Percentiles rank a stretch among this genome's conserved stretches.
phyloP scores from a whole-genome alignment of 208 protist species.

The Trypanosoma conorhini region DNA sequence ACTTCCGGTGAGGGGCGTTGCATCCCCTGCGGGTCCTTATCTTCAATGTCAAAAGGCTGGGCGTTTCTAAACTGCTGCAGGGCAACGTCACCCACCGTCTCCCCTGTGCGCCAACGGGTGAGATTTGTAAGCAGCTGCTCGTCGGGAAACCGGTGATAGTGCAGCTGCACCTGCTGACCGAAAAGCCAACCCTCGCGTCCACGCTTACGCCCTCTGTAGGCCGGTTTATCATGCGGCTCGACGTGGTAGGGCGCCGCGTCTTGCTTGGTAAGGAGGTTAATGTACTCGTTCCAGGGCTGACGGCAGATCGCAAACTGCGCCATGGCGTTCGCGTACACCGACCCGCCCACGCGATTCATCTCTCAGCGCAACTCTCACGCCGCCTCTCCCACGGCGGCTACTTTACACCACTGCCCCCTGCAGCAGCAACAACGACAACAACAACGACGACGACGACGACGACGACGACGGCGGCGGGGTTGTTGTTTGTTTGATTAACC shows the following conservation, averaged over 20 bases:
- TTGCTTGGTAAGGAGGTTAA: slow-evolving; percentile 70
- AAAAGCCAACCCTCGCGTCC: slow-evolving; percentile 88
- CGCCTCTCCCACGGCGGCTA: too few species aligned
- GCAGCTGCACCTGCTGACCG: slow-evolving; percentile 87
- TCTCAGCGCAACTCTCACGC: background rate
- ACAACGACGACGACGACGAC: too few species aligned
- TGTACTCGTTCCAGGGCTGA: slow-evolving; percentile 86
- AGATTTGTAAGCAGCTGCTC: slow-evolving; percentile 88
- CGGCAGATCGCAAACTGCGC: slow-evolving; percentile 80
- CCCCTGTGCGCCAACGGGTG: slow-evolving; percentile 80
- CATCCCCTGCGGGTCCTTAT: slow-evolving; percentile 83
- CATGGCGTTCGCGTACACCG: slow-evolving; percentile 72
- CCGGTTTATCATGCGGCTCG: slow-evolving; percentile 73
- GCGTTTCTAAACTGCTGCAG: slow-evolving; percentile 90
- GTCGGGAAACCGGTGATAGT: slow-evolving; percentile 89
- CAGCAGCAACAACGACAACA: background rate
- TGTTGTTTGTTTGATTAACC: background rate
- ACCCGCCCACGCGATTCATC: slow-evolving; percentile 28
- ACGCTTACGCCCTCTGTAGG: slow-evolving; percentile 81
- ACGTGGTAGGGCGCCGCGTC: slow-evolving; percentile 78
- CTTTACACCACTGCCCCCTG: background rate
- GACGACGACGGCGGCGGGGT: too few species aligned
- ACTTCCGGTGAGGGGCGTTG: slow-evolving; percentile 76
- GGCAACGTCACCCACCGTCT: slow-evolving; percentile 84
- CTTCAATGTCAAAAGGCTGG: slow-evolving; percentile 87